Base-by-base conservation (phyloP, 192 early-diverging fungal species). In the Polychytrium aggregatum region DNA sequence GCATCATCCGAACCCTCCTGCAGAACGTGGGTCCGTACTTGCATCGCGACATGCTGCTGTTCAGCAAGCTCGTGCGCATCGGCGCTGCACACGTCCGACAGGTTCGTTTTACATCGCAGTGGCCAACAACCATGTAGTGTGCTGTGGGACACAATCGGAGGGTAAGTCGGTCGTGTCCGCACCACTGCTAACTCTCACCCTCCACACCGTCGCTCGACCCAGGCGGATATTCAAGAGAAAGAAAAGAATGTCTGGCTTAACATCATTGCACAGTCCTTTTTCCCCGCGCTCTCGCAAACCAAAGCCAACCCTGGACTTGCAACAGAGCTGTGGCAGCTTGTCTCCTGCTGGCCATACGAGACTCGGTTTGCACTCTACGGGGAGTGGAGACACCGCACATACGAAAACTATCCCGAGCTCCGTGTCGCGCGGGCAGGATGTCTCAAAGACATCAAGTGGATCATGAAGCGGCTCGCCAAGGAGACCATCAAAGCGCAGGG, bases 401-500 rank as follows among this genome's bases (percentile, higher is more conserved):
- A 79, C 33, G 63, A 72, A 14, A 47, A 57, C 17, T 70, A 65
- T 11, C 72, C 75, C 0, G 78, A 83, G 44, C 55, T 83, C 22
- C 46, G 57, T 35, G 56, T 81, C 0, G 54, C 64, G 0, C 62
- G 65, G 20, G 68, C 64, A 0, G 59, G 57, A 10, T 68, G 65
- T 18, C 67, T 71, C 30, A 68, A 60, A 24, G 80, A 85, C 33
- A 64, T 68, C 26, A 67, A 70, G 29, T 67, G 62, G 34, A 67
- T 81, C 33, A 71, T 86, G 76, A 70, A 41, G 14, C 80, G 87
- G 7, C 65, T 88, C 14, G 70, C 74, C 28, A 82, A 82, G 48
- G 82, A 85, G 37, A 84, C 76, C 41, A 68, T 76, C n/a, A 83
- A 84, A 41, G 67, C 78, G 27, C 76, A 76, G 25, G 85, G 85